These are phyloP conservation scores for Ochromonas danica DNA, from an alignment of 108 stramenopile genomes.

Conservation along the genomic window DNA sequence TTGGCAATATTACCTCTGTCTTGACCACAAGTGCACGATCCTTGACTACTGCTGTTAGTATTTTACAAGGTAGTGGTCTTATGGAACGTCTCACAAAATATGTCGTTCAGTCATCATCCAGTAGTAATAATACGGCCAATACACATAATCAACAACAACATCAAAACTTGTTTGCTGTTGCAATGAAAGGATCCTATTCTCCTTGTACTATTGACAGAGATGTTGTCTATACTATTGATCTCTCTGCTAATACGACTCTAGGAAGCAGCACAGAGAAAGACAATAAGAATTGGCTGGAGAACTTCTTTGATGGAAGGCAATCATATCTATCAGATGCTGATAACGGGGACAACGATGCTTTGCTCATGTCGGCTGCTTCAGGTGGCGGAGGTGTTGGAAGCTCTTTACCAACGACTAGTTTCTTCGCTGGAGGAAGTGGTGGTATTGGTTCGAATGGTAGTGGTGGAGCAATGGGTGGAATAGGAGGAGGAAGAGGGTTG, in stretches of 20 bases:
- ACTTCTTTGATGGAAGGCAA: background rate
- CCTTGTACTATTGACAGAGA: background rate
- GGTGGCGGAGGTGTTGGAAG: background rate
- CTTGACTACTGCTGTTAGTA: background rate
- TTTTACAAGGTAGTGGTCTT: background rate
- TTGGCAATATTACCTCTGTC: background rate
- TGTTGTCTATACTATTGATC: background rate
- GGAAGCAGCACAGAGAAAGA: no score
- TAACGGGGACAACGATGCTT: background rate
- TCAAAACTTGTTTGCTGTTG: background rate
- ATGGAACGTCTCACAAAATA: background rate
- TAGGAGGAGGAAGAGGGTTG: background rate
- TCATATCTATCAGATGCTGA: background rate
- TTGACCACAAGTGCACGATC: background rate
- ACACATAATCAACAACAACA: background rate
- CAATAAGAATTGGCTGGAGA: no score
- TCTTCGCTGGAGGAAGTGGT: background rate
- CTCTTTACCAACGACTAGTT: background rate
- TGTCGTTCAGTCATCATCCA: background rate
- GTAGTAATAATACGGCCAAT: background rate
- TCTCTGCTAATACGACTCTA: no score
- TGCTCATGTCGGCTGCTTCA: background rate
- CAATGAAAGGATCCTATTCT: background rate
- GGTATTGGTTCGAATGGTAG: background rate
- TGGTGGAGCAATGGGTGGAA: background rate